Base-by-base conservation (phyloP, 495 filamentous ascomycete genomes). In the Pseudoneurospora amorphoporcata region DNA sequence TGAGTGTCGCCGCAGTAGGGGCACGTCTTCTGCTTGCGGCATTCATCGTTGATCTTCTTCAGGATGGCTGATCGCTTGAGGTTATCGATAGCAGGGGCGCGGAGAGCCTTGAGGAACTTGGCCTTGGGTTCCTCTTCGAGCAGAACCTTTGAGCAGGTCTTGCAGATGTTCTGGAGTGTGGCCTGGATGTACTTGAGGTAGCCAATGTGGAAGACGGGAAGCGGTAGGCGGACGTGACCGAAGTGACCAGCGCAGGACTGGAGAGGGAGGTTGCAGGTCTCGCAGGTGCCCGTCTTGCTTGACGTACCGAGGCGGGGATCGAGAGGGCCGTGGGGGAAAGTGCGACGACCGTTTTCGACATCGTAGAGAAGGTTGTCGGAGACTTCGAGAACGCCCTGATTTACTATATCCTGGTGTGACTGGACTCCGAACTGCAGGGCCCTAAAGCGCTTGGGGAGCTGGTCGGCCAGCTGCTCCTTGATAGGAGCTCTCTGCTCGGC, bases 121-220 rank as follows among this genome's bases (percentile, higher is more conserved):
- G 53, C 53, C 45, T 93, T 88, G 35, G 91, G 86, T 65, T 96
- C 91, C 6, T 85, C 82, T 10, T 89, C 87, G 35, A 99, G 85
- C 29, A 99, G 84, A 39, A 97, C 89, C 69, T 86, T 87, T 3
- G 92, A 85, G 79, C 92, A 95, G 69, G 88, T 86, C 82, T 99
- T 99, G 89, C 95, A 99, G 75, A 99, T 94, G 74, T 93, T 90
- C 78, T 97, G 93, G 41, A 98, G 85, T 61, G 97, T 94, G 19
- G 88, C 88, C 72, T 96, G 93, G 53, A 95, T 92, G 74, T 94
- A 91, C 77, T 92, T 94, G 77, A 98, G 90, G 77, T 97, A 99
- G 71, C 95, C 95, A 74, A 98, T 92, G 78, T 98, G 95, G 76
- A 98, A 97, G 38, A 91, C 91, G 6, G 95, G 95, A 12, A 99